These are phyloP conservation scores for Triticum dicoccoides DNA, from an alignment of 176 grass and related monocot genomes.

Conservation along the genomic window DNA sequence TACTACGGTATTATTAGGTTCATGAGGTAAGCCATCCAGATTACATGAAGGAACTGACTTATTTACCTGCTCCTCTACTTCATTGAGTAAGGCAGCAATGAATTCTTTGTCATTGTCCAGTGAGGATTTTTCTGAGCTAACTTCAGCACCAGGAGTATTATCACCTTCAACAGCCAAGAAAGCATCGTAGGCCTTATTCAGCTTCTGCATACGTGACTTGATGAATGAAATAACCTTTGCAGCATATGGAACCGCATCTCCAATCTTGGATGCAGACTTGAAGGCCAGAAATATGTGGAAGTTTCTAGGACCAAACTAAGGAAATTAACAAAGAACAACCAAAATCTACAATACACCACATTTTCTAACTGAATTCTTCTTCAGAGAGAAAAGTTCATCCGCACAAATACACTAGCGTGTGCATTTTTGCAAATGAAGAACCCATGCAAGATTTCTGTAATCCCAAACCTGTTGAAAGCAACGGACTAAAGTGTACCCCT, in stretches of 20 bases:
- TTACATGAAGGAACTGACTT: neutral
- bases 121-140: conserved; percentile 35
- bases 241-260: conserved; percentile 64
- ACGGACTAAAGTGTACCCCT: neutral
- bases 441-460: neutral
- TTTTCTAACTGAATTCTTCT: neutral
- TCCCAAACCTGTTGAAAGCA: neutral
- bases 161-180: neutral
- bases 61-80: conserved; percentile 77
- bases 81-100: conserved; percentile 54
- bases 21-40: neutral
- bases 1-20: neutral
- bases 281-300: conserved; percentile 63
- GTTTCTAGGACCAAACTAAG: conserved; percentile 60
- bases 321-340: conserved; percentile 5
- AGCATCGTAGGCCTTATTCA: neutral
- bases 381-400: neutral
- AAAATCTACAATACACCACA: neutral
- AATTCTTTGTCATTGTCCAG: conserved; percentile 60
- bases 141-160: conserved; percentile 35
- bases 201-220: conserved; percentile 45
- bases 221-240: conserved; percentile 62
- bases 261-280: conserved; percentile 41
- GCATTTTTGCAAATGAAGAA: neutral
- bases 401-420: neutral